Percentiles rank a stretch among this genome's conserved stretches.
Evolutionary conservation across 768 basidiomycete genomes (phyloP).

Genomic region (Trametes punicea): DNA sequence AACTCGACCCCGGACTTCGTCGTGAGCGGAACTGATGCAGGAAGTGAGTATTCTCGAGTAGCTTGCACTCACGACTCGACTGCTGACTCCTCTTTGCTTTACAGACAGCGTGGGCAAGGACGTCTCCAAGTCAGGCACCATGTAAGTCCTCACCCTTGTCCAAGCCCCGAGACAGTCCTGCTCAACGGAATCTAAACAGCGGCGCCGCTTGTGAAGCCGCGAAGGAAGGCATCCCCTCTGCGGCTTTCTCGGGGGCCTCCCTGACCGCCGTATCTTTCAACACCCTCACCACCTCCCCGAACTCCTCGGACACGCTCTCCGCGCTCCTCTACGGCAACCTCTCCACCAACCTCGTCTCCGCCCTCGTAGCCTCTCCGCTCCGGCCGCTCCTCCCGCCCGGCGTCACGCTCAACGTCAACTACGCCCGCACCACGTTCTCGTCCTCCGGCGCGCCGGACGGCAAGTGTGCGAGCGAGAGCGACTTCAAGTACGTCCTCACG

Average conservation of each 20-base stretch:
- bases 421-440: conserved; percentile 26
- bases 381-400: conserved; percentile 39
- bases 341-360: conserved; percentile 19
- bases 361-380: not conserved
- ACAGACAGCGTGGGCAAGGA: conserved; percentile 15
- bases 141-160: conserved; percentile 14
- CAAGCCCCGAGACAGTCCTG: not conserved
- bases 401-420: conserved; percentile 50
- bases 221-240: conserved; percentile 27
- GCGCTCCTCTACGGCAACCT: conserved; percentile 20
- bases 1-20: conserved; percentile 36
- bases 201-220: conserved; percentile 30
- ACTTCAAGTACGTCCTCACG: conserved; percentile 44
- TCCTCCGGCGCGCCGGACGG: conserved; percentile 25
- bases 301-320: conserved; percentile 14
- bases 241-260: conserved; percentile 30
- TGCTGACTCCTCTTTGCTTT: not conserved
- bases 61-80: not conserved
- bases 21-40: conserved; percentile 36
- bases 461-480: conserved; percentile 34
- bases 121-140: conserved; percentile 20
- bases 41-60: conserved; percentile 16
- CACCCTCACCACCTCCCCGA: conserved; percentile 21
- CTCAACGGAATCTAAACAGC: not conserved
- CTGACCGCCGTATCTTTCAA: conserved; percentile 28